These are phyloP conservation scores for Tolypocladium ophioglossoides DNA, from an alignment of 2,329 filamentous ascomycete species.

Conservation along the genomic window DNA sequence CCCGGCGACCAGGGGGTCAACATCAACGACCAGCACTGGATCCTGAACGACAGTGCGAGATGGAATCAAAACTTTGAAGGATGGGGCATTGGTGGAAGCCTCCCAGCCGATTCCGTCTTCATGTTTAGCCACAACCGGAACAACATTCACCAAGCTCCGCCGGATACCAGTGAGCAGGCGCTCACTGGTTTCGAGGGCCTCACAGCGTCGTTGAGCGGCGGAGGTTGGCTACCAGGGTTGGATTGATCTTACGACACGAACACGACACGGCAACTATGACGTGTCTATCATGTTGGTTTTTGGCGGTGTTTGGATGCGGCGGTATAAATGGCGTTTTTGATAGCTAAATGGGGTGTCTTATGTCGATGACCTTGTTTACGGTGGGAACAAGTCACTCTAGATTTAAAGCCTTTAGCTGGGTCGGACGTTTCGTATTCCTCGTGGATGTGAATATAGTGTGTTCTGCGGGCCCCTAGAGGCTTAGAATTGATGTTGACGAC, in stretches of 20 bases:
- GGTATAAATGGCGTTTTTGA: neutral
- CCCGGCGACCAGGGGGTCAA: constrained; percentile 13
- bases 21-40: constrained; percentile 46
- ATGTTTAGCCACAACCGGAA: constrained; percentile 15
- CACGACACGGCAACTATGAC: too few species aligned
- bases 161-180: constrained; percentile 9
- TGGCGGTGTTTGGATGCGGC: neutral
- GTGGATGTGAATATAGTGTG: too few species aligned
- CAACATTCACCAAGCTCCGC: constrained; percentile 3
- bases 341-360: neutral
- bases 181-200: constrained; percentile 20
- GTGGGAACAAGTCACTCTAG: neutral
- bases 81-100: constrained; percentile 31
- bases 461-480: too few species aligned
- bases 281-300: neutral
- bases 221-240: constrained; percentile 24
- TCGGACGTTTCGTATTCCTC: neutral
- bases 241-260: constrained; percentile 14
- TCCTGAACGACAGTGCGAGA: constrained; percentile 44
- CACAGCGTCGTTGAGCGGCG: constrained; percentile 17
- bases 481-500: neutral
- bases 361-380: neutral
- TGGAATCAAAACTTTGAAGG: constrained; percentile 48
- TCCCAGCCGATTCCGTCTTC: constrained; percentile 16
- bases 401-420: neutral